A percentile compares a stretch with the other conserved stretches of the same genome.
Conservation (phyloP, 805 yeast species). For the Maudiozyma turicensis region DNA sequence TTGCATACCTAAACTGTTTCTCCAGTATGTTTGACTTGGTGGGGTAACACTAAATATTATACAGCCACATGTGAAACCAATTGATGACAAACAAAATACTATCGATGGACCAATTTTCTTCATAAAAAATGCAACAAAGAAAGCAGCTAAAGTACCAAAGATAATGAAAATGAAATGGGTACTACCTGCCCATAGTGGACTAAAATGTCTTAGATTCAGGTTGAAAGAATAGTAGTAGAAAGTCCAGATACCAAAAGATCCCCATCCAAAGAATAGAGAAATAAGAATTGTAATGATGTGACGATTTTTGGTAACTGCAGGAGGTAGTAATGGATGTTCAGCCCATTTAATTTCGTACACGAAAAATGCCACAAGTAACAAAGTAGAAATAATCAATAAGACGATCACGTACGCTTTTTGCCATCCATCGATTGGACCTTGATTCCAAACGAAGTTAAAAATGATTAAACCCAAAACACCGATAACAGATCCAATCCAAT, state of each 20-base stretch:
- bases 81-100: conserved; percentile 42
- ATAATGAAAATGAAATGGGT: conserved; percentile 38
- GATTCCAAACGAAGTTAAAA: conserved; percentile 63
- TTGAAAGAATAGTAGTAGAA: conserved; percentile 49
- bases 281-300: conserved; percentile 39
- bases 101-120: conserved; percentile 40
- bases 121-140: conserved; percentile 40
- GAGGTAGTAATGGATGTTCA: conserved; percentile 46
- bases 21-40: conserved; percentile 49
- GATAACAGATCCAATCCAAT: conserved; percentile 41
- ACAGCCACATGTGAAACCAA: conserved; percentile 47
- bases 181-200: conserved; percentile 39
- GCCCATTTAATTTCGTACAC: conserved; percentile 38
- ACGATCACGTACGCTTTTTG: conserved; percentile 44
- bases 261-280: conserved; percentile 60
- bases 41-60: conserved; percentile 48
- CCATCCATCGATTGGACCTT: conserved; percentile 75
- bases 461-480: conserved; percentile 55
- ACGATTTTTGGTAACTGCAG: conserved; percentile 35
- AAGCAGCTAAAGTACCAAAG: conserved; percentile 50
- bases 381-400: conserved; percentile 41
- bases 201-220: conserved; percentile 39
- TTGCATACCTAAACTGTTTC: conserved; percentile 45
- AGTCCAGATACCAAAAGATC: conserved; percentile 68
- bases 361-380: conserved; percentile 39